Conservation (phyloP, 2,329 filamentous ascomycete species). For the Nigrospora sphaerica region DNA sequence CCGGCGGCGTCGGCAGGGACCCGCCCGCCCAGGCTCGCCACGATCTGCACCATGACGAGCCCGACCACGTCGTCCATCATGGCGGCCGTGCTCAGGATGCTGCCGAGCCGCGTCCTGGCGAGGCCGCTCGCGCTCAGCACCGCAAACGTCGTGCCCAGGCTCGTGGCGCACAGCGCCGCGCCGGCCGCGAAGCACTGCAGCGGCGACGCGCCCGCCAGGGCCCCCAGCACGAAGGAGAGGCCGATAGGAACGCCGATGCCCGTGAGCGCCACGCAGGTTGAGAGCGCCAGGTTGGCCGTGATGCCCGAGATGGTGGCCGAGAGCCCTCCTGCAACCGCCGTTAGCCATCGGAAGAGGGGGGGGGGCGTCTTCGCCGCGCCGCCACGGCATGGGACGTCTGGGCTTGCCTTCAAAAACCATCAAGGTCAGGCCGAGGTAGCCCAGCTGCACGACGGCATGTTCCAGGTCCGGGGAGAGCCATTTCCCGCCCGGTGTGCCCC, state of each 20-base stretch:
- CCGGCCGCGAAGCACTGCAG: conserved; percentile 66
- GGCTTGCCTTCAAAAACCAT: conserved; percentile 59
- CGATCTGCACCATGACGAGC: conserved; percentile 69
- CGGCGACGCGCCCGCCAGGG: conserved; percentile 39
- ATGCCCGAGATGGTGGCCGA: conserved; percentile 45
- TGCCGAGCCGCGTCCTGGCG: conserved; percentile 35
- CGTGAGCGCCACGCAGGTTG: conserved; percentile 54
- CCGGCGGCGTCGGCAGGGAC: conserved; percentile 1
- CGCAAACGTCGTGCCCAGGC: conserved; percentile 64
- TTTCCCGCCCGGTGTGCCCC: conserved; percentile 58
- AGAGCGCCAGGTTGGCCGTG: conserved; percentile 55
- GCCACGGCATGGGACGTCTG: conserved; percentile 14
- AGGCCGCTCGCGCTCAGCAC: conserved; percentile 42
- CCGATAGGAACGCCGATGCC: conserved; percentile 59
- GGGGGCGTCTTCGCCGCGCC: too few species aligned
- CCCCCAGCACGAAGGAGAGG: conserved; percentile 54
- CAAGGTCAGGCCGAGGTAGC: conserved; percentile 66
- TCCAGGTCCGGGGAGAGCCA: conserved; percentile 49
- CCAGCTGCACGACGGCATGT: conserved; percentile 53
- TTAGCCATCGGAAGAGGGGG: too few species aligned
- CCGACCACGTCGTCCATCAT: conserved; percentile 80
- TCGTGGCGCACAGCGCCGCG: conserved; percentile 67
- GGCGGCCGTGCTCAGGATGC: conserved; percentile 64
- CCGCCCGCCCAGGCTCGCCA: conserved; percentile 51
- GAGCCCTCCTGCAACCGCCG: too few species aligned